These are phyloP conservation scores for Rhodotorula mucilaginosa DNA, from an alignment of 1,284 basidiomycete species.

Conservation along the genomic window DNA sequence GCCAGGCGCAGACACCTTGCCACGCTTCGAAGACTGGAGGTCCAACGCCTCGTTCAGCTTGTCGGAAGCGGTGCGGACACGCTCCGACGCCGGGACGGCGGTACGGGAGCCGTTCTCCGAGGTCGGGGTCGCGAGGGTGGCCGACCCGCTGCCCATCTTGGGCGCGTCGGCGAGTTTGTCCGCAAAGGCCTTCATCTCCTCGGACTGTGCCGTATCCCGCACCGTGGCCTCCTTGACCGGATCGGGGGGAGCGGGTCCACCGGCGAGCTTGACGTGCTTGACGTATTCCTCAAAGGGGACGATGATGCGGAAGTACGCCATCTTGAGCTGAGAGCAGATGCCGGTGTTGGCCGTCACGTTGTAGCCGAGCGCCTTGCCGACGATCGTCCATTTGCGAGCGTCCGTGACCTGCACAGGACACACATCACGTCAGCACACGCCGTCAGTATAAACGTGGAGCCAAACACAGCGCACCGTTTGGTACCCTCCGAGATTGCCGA, in stretches of 20 bases:
- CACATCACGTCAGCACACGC: not conserved
- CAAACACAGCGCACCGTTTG: conserved; percentile 61
- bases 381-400: conserved; percentile 40
- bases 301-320: conserved; percentile 85
- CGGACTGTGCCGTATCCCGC: conserved; percentile 4
- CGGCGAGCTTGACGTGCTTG: conserved; percentile 49
- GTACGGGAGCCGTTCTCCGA: conserved; percentile 9
- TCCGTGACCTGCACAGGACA: conserved; percentile 36
- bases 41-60: conserved; percentile 42
- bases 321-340: conserved; percentile 80
- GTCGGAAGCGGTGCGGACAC: conserved; percentile 41
- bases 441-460: not conserved
- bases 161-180: conserved; percentile 24
- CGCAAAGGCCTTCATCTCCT: conserved; percentile 27
- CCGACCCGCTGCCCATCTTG: conserved; percentile 2
- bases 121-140: conserved; percentile 18
- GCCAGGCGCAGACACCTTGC: conserved; percentile 15
- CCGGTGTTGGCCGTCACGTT: conserved; percentile 55
- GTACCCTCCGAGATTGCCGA: conserved; percentile 81
- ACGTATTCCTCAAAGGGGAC: conserved; percentile 91
- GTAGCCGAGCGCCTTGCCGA: conserved; percentile 43
- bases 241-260: conserved; percentile 28
- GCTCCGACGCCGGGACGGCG: conserved; percentile 18
- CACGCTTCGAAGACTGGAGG: conserved; percentile 13
- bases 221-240: conserved; percentile 27